phyloP scores from a whole-genome alignment of 164 flowering plant genomes.

The Tetracentron sinense region DNA sequence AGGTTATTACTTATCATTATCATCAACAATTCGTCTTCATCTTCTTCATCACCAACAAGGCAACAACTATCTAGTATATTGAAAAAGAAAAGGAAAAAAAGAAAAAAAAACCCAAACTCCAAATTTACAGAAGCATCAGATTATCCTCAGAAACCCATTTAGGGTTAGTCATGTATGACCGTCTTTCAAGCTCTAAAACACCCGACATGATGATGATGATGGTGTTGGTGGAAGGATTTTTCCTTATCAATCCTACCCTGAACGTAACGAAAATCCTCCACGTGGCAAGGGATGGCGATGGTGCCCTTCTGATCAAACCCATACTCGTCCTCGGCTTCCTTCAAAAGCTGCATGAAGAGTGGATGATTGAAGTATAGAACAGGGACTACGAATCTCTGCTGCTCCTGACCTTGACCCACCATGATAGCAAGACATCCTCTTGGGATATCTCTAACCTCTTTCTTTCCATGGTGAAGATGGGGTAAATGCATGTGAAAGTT shows the following conservation, averaged over 20 bases:
- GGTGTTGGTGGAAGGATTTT: constrained; percentile 13
- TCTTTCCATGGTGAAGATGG: constrained; percentile 26
- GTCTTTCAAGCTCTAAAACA: constrained; percentile 39
- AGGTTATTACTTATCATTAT: no score
- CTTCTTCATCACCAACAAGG: no score
- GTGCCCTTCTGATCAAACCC: constrained; percentile 54
- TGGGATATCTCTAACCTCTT: constrained; percentile 27
- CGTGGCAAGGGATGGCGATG: constrained; percentile 58
- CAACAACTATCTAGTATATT: no score
- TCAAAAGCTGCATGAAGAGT: constrained; percentile 42
- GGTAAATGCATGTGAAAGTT: constrained; percentile 34
- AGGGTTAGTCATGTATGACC: no score
- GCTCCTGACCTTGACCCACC: constrained; percentile 52
- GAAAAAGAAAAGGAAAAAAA: no score
- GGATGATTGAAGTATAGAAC: constrained; percentile 61
- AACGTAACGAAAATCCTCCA: constrained; percentile 44
- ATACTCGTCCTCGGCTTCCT: constrained; percentile 59
- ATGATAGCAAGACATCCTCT: constrained; percentile 45
- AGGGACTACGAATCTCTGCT: constrained; percentile 53
- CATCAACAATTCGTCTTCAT: no score
- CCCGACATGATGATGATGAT: constrained; percentile 28
- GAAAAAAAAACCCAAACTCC: no score
- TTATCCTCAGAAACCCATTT: no score
- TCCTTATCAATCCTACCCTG: constrained; percentile 46
- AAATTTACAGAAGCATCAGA: no score